phyloP scores from a whole-genome alignment of 139 green algal genomes.

The Gonium pectorale region DNA sequence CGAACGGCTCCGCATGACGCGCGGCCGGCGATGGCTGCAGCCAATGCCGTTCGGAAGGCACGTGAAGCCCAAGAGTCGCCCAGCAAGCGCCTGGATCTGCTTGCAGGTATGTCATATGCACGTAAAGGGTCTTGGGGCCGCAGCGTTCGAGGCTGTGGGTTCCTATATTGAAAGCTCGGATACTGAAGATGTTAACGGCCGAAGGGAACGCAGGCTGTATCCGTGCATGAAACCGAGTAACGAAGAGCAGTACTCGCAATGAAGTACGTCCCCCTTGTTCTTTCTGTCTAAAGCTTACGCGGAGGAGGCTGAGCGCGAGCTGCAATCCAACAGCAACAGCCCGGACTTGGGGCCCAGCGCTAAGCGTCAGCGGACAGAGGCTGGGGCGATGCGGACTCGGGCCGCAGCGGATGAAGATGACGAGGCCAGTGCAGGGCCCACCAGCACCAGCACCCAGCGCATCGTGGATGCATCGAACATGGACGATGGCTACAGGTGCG shows the following conservation, averaged over 20 bases:
- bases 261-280: too few species aligned
- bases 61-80: conserved; percentile 46
- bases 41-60: neutral
- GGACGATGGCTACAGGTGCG: conserved; percentile 50
- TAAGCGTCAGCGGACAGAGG: conserved; percentile 35
- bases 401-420: conserved; percentile 15
- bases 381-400: neutral
- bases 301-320: conserved; percentile 48
- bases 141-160: neutral
- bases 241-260: too few species aligned
- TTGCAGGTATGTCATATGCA: conserved; percentile 40
- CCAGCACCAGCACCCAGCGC: neutral
- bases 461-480: conserved; percentile 33
- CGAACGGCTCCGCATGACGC: neutral
- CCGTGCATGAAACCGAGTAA: too few species aligned
- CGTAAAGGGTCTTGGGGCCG: neutral
- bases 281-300: conserved; percentile 55
- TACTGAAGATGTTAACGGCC: too few species aligned
- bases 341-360: neutral
- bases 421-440: neutral
- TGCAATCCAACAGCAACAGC: conserved; percentile 38
- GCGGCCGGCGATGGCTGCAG: conserved; percentile 4
- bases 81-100: conserved; percentile 57
- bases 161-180: neutral
- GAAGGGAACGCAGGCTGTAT: too few species aligned